Evolutionary conservation across 768 basidiomycete species (phyloP), one percentile per base, ranked within the genome.

Genomic region (Termitomyces titanicus): DNA sequence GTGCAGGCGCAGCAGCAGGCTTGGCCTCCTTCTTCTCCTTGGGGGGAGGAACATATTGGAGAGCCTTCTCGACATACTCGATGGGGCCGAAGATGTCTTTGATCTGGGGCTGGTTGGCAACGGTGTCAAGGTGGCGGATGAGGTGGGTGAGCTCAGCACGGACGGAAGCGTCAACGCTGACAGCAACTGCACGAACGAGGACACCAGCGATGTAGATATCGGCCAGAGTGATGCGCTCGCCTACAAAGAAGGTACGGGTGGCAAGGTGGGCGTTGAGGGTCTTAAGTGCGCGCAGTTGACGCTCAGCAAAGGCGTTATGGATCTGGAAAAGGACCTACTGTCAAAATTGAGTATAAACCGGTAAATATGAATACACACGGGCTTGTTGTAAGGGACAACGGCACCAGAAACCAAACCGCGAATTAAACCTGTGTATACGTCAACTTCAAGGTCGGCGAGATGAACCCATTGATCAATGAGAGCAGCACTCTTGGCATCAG

Each of bases 141-240:
- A 88, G 69, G 74, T 94, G 88, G 64, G 89, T 83, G 72, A 84
- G 70, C 65, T 86, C 81, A 33, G 79, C 75, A 54, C 94, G 87
- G 45, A 75, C 66, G 39, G 80, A 62, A 17, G 86, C 82, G 64
- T 93, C 95, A 63, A 94, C 60, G 59, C 81, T 82, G 61, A 74
- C n/a, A 22, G 64, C 51, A 65, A 82, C 81, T 2, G 79, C 79
- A 58, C 77, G 76, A 60, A 77, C 77, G 58, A 93, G 68, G 66
- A 80, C 60, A 50, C 77, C 69, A 35, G 89, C 91, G 61, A 92
- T 63, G 66, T 70, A 68, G 71, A 99, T 70, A 66, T 99, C 97
- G 60, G 94, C 97, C 45, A 96, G 80, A 58, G 94, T 92, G 79
- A 98, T 89, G 66, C 96, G 91, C 69, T 99, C 92, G 61, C 86